A percentile compares a stretch with the other conserved stretches of the same genome.
Conservation (phyloP, 192 early-diverging fungal genomes). For the Paraglomus brasilianum region DNA sequence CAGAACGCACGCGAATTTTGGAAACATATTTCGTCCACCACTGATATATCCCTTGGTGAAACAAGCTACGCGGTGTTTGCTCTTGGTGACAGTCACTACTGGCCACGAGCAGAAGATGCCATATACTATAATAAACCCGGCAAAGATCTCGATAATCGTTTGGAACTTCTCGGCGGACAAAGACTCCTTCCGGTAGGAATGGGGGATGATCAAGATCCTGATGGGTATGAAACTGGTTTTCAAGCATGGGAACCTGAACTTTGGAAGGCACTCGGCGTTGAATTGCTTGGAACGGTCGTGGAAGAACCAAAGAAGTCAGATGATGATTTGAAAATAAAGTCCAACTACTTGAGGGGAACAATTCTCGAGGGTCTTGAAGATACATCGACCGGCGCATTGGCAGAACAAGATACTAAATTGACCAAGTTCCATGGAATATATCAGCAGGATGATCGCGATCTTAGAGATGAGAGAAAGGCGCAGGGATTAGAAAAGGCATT, state of each 20-base stretch:
- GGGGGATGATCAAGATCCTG: conserved; percentile 93
- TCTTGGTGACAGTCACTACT: conserved; percentile 94
- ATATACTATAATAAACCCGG: conserved; percentile 91
- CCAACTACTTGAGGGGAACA: conserved; percentile 91
- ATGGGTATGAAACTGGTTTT: conserved; percentile 85
- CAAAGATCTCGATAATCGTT: conserved; percentile 79
- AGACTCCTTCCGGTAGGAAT: conserved; percentile 67
- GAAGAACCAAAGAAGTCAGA: conserved; percentile 73
- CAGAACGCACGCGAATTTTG: conserved; percentile 87
- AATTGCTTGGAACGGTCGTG: conserved; percentile 61
- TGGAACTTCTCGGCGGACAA: conserved; percentile 73
- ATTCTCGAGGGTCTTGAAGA: conserved; percentile 85
- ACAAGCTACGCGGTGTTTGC: conserved; percentile 83
- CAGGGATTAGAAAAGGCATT: conserved; percentile 90
- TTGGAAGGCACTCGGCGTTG: conserved; percentile 81
- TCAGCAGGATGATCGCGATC: conserved; percentile 95
- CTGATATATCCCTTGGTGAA: conserved; percentile 61
- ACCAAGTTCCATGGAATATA: conserved; percentile 98
- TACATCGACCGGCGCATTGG: conserved; percentile 76
- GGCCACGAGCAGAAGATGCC: conserved; percentile 88
- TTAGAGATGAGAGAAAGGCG: conserved; percentile 79
- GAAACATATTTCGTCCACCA: conserved; percentile 66
- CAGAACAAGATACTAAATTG: conserved; percentile 89
- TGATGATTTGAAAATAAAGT: conserved; percentile 89
- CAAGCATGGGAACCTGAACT: conserved; percentile 73